Conservation (phyloP, 1,284 basidiomycete species). For the Ustilago tritici region DNA sequence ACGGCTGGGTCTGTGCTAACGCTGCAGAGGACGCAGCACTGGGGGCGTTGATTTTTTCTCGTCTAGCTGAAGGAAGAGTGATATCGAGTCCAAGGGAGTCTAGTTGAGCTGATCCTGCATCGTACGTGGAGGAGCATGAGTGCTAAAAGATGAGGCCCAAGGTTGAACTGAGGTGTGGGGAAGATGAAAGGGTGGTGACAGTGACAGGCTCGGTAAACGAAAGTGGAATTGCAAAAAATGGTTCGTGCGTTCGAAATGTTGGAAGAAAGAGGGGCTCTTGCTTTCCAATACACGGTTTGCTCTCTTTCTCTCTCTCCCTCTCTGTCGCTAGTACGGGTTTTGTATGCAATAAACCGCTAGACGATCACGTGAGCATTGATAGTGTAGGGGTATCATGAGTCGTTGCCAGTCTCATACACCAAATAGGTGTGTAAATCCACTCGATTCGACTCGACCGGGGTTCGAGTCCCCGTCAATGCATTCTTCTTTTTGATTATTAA, state of each 20-base stretch:
- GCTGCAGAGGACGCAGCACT: conserved; percentile 4
- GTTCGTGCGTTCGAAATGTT: neutral
- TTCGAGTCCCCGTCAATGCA: conserved; percentile 62
- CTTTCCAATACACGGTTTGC: neutral
- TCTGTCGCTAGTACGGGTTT: neutral
- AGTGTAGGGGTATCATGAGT: conserved; percentile 56
- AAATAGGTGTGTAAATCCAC: conserved; percentile 16
- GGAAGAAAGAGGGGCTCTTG: conserved; percentile 8
- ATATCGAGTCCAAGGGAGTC: neutral
- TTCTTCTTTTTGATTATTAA: conserved; percentile 15
- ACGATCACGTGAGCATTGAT: conserved; percentile 40
- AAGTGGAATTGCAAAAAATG: neutral
- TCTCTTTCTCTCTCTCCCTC: neutral
- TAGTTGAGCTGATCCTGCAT: neutral
- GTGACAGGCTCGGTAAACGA: neutral
- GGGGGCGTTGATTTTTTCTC: neutral
- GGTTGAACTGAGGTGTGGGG: neutral
- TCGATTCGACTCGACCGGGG: conserved; percentile 57
- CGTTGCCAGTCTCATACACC: conserved; percentile 52
- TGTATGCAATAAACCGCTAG: neutral
- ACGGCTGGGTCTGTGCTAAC: conserved; percentile 8
- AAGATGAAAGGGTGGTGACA: conserved; percentile 2
- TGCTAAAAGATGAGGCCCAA: neutral
- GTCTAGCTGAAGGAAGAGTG: neutral
- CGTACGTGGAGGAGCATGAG: neutral